Evolutionary conservation across 1,284 basidiomycete genomes (phyloP), one percentile per base, ranked within the genome.

Genomic region (Cryptococcus jaspeensis): DNA sequence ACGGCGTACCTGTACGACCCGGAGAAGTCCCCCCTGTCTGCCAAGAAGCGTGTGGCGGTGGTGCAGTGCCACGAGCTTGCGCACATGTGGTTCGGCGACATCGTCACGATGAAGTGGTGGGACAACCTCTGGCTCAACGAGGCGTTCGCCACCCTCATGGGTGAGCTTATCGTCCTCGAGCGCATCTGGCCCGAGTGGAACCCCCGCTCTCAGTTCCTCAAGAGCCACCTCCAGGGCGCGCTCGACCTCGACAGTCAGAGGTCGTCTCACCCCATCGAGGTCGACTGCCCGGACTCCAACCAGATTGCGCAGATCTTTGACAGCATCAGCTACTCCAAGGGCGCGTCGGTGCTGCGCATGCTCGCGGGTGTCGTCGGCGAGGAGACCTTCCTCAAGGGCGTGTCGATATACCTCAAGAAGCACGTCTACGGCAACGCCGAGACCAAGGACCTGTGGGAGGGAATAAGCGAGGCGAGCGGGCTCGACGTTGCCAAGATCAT

Each of bases 91-190:
- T 93, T 93, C 70, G 90, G 91, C 47, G 87, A 94, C 75, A 90
- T 93, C 67, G 88, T 89, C 16, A 95, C 91, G 1, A 92, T 93
- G 88, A 84, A 85, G 67, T 96, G 91, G 91, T 95, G 92, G 92
- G 88, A 91, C 65, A 88, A 90, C 75, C 81, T 93, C 44, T 92
- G 81, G 82, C 77, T 81, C 55, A 81, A 80, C 67, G 75, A 80
- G 85, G 90, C 92, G 20, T 97, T 97, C 73, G 94, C 94, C n/a
- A 83, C 83, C 0, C 73, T 83, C 53, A 75, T 92, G 87, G 91
- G 91, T 59, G 93, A 97, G 80, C 86, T 93, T 40, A 90, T 97
- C 66, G 87, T 95, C 55, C 81, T 91, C 52, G 87, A 92, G 84
- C 78, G 79, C 78, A 74, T 72, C 57, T 77, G 79, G 76, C 83